A percentile compares a stretch with the other conserved stretches of the same genome.
phyloP scores from a whole-genome alignment of 2,329 filamentous ascomycete species.

The Chaetomium olivaceum region DNA sequence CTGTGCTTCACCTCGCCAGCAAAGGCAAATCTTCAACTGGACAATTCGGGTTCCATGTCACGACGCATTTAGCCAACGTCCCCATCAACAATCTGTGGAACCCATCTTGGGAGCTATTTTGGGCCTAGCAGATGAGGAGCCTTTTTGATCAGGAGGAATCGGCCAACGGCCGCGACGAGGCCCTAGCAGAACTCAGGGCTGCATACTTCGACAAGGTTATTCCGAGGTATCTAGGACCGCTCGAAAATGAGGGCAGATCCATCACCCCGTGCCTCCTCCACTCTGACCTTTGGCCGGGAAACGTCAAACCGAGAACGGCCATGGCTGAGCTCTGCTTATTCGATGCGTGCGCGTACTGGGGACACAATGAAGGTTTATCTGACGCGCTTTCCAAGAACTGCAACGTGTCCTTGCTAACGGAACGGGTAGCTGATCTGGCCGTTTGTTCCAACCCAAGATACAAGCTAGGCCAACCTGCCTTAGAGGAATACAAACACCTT shows the following conservation, averaged over 20 bases:
- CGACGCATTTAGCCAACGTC: constrained; percentile 2
- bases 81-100: constrained; percentile 7
- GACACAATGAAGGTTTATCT: constrained; percentile 2
- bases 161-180: constrained; percentile 1
- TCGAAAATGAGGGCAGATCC: constrained; percentile 7
- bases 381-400: background rate
- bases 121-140: constrained; percentile 4
- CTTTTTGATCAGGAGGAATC: constrained; percentile 2
- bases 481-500: background rate
- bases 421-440: background rate
- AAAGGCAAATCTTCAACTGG: constrained; percentile 3
- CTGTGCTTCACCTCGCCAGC: constrained; percentile 2
- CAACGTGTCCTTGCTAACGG: background rate
- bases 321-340: constrained; percentile 5
- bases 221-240: background rate
- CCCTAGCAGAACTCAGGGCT: background rate
- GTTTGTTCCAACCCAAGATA: constrained; percentile 4
- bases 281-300: constrained; percentile 4
- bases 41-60: constrained; percentile 10
- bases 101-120: constrained; percentile 3
- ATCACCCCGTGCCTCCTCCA: constrained; percentile 4
- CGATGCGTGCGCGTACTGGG: constrained; percentile 9
- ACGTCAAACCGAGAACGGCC: constrained; percentile 1
- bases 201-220: constrained; percentile 5
- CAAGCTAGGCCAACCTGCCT: background rate